phyloP scores from a whole-genome alignment of 2,329 filamentous ascomycete species.

The Cladosporium sp. region DNA sequence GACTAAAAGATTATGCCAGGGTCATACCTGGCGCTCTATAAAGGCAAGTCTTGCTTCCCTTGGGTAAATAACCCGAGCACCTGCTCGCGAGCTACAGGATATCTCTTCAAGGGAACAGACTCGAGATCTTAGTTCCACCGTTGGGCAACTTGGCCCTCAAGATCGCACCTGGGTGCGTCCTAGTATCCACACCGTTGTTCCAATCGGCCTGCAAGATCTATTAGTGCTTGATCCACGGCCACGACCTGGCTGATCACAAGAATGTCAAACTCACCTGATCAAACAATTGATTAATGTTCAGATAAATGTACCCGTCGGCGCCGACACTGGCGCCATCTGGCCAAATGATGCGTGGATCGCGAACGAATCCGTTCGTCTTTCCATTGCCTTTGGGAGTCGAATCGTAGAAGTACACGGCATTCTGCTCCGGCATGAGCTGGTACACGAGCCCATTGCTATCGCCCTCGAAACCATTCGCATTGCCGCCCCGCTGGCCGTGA shows the following conservation, averaged over 20 bases:
- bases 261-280: conserved; percentile 39
- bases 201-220: conserved; percentile 24
- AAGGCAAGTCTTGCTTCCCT: too few relatives aligned
- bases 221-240: too few relatives aligned
- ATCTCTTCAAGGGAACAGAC: conserved; percentile 14
- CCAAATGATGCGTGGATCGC: conserved; percentile 44
- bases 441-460: conserved; percentile 43
- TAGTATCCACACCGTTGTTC: conserved; percentile 44
- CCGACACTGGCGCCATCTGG: conserved; percentile 40
- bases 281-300: conserved; percentile 48
- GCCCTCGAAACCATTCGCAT: conserved; percentile 44
- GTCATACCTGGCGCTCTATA: too few relatives aligned
- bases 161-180: conserved; percentile 43
- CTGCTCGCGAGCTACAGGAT: too few relatives aligned
- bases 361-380: conserved; percentile 35
- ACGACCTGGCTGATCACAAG: too few relatives aligned
- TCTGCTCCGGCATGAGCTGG: conserved; percentile 45
- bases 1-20: too few relatives aligned
- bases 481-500: conserved; percentile 43
- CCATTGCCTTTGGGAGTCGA: conserved; percentile 27
- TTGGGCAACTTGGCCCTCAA: conserved; percentile 40
- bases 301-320: conserved; percentile 44
- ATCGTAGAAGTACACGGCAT: conserved; percentile 45
- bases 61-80: too few relatives aligned
- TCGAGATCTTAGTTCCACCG: conserved; percentile 37